Base-by-base conservation (phyloP, 2,329 filamentous ascomycete genomes). In the Neoarthrinium moseri region DNA sequence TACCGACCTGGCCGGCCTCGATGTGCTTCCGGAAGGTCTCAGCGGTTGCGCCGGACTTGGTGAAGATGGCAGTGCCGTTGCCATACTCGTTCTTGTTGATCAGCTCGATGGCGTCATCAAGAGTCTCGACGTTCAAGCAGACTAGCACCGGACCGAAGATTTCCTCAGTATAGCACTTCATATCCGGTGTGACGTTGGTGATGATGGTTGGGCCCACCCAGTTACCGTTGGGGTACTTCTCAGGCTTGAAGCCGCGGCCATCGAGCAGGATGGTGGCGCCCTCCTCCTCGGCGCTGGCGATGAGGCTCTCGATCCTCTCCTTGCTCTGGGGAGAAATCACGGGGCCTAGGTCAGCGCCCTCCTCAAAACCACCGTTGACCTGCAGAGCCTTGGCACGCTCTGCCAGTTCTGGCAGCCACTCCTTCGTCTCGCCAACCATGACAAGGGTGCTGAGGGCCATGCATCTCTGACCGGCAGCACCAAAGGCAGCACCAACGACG, bases 11-110 rank as follows among this genome's bases (percentile, higher is more conserved):
- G 20, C 89, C 89, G 44, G 88, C 87, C 72, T 94, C 86, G 58
- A 94, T 90, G 63, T 87, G 81, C 62, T 83, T 81, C 60, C 89
- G 84, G 80, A 92, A 94, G 20, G 78, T 78, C 62, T 86, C 84
- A 32, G 89, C 89, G 12, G 87, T 90, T 6, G 88, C 74, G 18
- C 89, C 89, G 17, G 82, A 88, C 53, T 80, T 78, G 12, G 89
- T 94, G 74, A 94, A 94, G 73, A 94, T 89, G 58, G 89, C 88
- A 10, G 84, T 84, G 54, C 89, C 89, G 73, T 94, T 94, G 56
- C 89, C 89, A 66, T 94, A 94, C 68, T 91, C 86, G 70, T 94
- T 94, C 50, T 72, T 75, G 72, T 94, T 94, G 74, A 94, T 91
- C 53, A 91, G 72, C 24, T 87, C 80, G 57, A 94, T 84, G 29